Evolutionary conservation across 495 filamentous ascomycete genomes (phyloP).

Genomic region (Penicillium lagena): DNA sequence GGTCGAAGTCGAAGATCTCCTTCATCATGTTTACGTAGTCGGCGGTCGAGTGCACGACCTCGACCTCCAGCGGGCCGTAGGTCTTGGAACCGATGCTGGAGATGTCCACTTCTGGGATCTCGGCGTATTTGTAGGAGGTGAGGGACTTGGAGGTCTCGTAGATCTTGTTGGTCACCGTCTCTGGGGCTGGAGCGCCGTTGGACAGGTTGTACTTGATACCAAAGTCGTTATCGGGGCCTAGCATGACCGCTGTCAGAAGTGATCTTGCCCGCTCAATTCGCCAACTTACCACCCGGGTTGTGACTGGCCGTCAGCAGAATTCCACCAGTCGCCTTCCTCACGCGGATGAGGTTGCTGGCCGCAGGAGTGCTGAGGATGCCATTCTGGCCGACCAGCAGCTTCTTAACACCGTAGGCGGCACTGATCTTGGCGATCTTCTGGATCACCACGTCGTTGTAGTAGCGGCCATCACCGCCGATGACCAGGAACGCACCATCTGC

Average conservation of each 20-base stretch:
- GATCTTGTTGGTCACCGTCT: constrained; percentile 96
- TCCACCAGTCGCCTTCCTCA: constrained; percentile 88
- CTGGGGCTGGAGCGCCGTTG: constrained; percentile 92
- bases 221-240: constrained; percentile 89
- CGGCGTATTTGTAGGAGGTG: constrained; percentile 83
- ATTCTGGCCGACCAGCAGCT: constrained; percentile 90
- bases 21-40: constrained; percentile 96
- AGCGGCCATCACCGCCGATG: constrained; percentile 96
- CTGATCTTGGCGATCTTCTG: constrained; percentile 97
- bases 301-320: constrained; percentile 96
- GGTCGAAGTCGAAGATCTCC: constrained; percentile 93
- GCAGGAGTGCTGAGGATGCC: constrained; percentile 96
- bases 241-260: background rate
- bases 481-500: constrained; percentile 82
- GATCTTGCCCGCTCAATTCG: no score
- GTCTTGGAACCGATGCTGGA: constrained; percentile 72
- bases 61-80: constrained; percentile 83
- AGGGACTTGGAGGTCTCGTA: constrained; percentile 83
- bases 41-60: constrained; percentile 84
- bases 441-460: constrained; percentile 93
- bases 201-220: constrained; percentile 99
- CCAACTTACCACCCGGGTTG: constrained; percentile 84
- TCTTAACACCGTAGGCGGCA: constrained; percentile 97
- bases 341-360: constrained; percentile 90
- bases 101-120: constrained; percentile 83